These are phyloP conservation scores for Parsonsia alboflavescens DNA, from an alignment of 257 asterid genomes.

Conservation along the genomic window DNA sequence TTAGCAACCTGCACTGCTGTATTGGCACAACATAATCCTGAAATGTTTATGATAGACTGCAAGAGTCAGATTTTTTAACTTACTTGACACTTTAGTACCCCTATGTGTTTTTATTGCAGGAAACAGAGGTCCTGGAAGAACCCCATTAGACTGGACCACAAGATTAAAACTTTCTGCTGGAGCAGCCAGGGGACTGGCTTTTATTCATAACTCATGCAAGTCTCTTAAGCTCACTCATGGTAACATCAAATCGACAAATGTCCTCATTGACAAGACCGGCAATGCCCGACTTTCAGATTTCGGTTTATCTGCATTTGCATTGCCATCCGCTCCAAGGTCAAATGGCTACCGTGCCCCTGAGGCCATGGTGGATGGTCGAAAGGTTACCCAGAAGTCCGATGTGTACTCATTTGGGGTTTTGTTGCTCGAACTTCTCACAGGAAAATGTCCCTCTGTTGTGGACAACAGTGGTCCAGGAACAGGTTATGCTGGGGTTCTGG, in stretches of 20 bases:
- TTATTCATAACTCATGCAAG: slow-evolving; percentile 62
- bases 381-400: slow-evolving; percentile 62
- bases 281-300: slow-evolving; percentile 70
- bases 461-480: slow-evolving; percentile 40
- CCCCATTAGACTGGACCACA: slow-evolving; percentile 92
- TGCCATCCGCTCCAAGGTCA: slow-evolving; percentile 44
- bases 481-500: slow-evolving; percentile 53
- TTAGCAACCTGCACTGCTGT: not conserved
- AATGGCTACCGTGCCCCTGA: slow-evolving; percentile 90
- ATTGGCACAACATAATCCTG: not conserved
- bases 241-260: slow-evolving; percentile 81
- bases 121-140: slow-evolving; percentile 91
- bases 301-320: slow-evolving; percentile 61
- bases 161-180: slow-evolving; percentile 76
- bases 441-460: slow-evolving; percentile 66
- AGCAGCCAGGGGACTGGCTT: slow-evolving; percentile 72
- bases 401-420: slow-evolving; percentile 85
- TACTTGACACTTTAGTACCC: not conserved
- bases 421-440: slow-evolving; percentile 75
- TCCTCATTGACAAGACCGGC: slow-evolving; percentile 60
- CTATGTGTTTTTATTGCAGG: slow-evolving; percentile 36
- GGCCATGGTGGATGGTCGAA: slow-evolving; percentile 49
- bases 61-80: not conserved
- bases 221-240: slow-evolving; percentile 73
- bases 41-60: not conserved